phyloP scores from a whole-genome alignment of 345 rosid genomes.

The Gynandropsis gynandra region DNA sequence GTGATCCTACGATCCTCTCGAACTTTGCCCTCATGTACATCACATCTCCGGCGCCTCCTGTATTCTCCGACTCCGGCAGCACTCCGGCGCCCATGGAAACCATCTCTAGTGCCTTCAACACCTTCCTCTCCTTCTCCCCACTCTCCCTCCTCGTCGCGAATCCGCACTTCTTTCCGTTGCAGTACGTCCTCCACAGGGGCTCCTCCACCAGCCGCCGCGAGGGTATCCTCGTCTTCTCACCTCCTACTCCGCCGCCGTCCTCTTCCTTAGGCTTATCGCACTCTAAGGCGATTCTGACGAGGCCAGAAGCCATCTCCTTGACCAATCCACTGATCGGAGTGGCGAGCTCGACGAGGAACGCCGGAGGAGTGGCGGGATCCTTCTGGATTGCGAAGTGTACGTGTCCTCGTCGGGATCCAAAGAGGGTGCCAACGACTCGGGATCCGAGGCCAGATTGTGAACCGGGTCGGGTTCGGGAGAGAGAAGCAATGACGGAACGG shows the following conservation, averaged over 20 bases:
- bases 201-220: conserved; percentile 68
- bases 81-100: conserved; percentile 99
- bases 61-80: conserved; percentile 44
- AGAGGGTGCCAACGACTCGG: conserved; percentile 82
- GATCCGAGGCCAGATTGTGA: conserved; percentile 39
- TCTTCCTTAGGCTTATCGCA: conserved; percentile 59
- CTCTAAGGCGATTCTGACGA: conserved; percentile 88
- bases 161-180: conserved; percentile 90
- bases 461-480: conserved; percentile 42
- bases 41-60: conserved; percentile 39
- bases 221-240: conserved; percentile 18
- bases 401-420: conserved; percentile 81
- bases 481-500: conserved; percentile 55
- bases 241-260: conserved; percentile 22
- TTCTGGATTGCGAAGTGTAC: conserved; percentile 90
- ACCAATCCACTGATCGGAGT: conserved; percentile 86
- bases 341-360: conserved; percentile 80
- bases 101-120: conserved; percentile 82
- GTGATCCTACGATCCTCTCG: conserved; percentile 88
- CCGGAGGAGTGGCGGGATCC: conserved; percentile 69
- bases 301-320: conserved; percentile 92
- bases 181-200: conserved; percentile 84
- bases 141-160: conserved; percentile 76
- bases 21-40: conserved; percentile 95
- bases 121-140: conserved; percentile 60